phyloP scores from a whole-genome alignment of 202 grass and related monocot genomes.

The Setaria viridis region DNA sequence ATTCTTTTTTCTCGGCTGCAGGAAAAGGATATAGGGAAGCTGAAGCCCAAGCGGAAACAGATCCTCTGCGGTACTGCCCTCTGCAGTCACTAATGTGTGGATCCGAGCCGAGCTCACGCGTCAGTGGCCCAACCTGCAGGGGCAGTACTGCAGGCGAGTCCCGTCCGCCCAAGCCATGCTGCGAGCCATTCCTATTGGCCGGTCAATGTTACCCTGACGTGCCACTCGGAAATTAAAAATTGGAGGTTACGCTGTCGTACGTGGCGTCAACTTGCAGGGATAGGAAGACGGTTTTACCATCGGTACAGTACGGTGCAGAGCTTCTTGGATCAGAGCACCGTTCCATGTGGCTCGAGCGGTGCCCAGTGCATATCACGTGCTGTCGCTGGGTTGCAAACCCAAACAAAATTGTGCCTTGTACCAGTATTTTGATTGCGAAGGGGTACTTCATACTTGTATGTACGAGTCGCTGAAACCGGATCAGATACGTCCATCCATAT shows the following conservation, averaged over 20 bases:
- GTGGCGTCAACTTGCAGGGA: conserved; percentile 29
- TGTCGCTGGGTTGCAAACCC: neutral
- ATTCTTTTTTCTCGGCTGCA: conserved; percentile 13
- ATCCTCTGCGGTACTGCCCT: too few species aligned
- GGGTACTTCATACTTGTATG: neutral
- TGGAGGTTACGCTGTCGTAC: conserved; percentile 11
- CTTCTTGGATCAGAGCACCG: conserved; percentile 40
- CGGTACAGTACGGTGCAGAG: neutral
- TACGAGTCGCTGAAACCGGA: neutral
- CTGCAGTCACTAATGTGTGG: too few species aligned
- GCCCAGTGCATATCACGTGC: conserved; percentile 48
- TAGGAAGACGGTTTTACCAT: neutral
- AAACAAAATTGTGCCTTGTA: neutral
- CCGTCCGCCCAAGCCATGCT: neutral
- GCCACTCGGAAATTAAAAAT: neutral
- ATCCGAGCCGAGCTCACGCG: too few species aligned
- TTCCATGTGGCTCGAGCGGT: conserved; percentile 37
- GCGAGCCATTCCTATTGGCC: conserved; percentile 48
- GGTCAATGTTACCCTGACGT: conserved; percentile 49
- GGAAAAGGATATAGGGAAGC: neutral
- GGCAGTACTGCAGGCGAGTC: too few species aligned
- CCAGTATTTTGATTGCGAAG: neutral
- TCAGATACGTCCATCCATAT: neutral
- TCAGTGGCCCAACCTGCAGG: too few species aligned
- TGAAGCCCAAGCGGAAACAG: neutral